Conservation (phyloP, 192 early-diverging fungal genomes). For the Backusella mclennaniae region DNA sequence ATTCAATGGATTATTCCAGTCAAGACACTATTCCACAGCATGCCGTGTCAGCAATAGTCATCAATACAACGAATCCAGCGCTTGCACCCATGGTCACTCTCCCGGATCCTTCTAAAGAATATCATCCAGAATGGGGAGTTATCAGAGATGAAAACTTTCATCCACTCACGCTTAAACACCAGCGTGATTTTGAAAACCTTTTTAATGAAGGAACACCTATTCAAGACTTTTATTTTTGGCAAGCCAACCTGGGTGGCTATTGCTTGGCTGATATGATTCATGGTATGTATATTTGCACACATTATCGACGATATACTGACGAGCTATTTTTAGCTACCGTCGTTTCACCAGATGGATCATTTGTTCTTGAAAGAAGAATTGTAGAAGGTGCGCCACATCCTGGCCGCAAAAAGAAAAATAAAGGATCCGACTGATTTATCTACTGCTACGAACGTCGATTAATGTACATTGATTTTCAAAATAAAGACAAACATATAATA, state of each 20-base stretch:
- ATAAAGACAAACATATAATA: background rate
- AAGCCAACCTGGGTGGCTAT: conserved; percentile 33
- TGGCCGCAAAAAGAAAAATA: conserved; percentile 32
- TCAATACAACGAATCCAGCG: background rate
- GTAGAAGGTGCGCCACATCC: conserved; percentile 35
- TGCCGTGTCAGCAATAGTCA: background rate
- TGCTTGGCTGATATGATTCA: conserved; percentile 36
- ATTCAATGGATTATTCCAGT: background rate
- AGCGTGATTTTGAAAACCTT: conserved; percentile 27
- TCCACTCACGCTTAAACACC: conserved; percentile 31
- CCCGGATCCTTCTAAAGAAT: conserved; percentile 17
- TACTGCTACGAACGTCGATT: no score
- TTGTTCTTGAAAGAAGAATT: conserved; percentile 21
- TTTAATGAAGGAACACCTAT: conserved; percentile 10
- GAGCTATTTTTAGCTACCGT: conserved; percentile 21
- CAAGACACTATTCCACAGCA: background rate
- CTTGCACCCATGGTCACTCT: background rate
- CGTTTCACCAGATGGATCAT: conserved; percentile 23
- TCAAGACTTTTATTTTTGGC: conserved; percentile 35
- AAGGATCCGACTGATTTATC: background rate
- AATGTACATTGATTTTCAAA: background rate
- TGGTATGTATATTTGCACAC: background rate
- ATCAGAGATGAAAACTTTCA: conserved; percentile 31
- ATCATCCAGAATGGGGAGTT: conserved; percentile 34
- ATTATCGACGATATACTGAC: background rate